Percentiles rank a stretch among this genome's conserved stretches.
phyloP scores from a whole-genome alignment of 495 filamentous ascomycete species.

The Platismatia glauca region DNA sequence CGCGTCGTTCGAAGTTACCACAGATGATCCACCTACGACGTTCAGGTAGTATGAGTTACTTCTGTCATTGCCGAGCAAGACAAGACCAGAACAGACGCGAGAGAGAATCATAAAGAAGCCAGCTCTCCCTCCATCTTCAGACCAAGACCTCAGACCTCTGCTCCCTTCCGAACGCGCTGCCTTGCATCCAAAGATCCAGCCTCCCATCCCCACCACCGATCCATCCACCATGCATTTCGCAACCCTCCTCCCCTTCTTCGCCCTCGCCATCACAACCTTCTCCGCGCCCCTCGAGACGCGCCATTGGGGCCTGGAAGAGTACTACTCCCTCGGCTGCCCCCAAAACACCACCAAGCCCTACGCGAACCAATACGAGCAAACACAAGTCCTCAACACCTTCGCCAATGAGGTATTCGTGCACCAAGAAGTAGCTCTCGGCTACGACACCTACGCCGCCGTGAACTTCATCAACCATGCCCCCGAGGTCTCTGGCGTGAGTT shows the following conservation, averaged over 20 bases:
- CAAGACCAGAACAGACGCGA: not conserved
- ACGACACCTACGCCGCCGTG: constrained; percentile 6
- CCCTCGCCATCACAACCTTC: constrained; percentile 25
- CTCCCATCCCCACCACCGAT: not conserved
- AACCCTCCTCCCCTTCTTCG: constrained; percentile 20
- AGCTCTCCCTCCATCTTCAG: not conserved
- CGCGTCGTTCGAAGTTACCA: not conserved
- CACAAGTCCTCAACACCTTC: not conserved
- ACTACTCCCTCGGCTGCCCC: constrained; percentile 8
- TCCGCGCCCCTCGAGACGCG: not conserved
- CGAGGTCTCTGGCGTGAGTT: not conserved
- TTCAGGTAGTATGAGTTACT: not conserved
- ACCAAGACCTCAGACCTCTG: not conserved
- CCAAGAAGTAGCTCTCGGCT: constrained; percentile 1
- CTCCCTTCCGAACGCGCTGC: not conserved
- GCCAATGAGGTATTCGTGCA: constrained; percentile 4
- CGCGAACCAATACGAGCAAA: constrained; percentile 4
- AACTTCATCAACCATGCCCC: constrained; percentile 7
- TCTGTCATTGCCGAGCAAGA: not conserved
- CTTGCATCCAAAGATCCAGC: not conserved
- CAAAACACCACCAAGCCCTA: constrained; percentile 4
- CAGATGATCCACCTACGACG: not conserved
- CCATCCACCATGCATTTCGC: constrained; percentile 12
- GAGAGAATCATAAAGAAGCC: not conserved
- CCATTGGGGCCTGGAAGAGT: not conserved